phyloP scores from a whole-genome alignment of 2,329 filamentous ascomycete species.

The Xylariaceae sp. region DNA sequence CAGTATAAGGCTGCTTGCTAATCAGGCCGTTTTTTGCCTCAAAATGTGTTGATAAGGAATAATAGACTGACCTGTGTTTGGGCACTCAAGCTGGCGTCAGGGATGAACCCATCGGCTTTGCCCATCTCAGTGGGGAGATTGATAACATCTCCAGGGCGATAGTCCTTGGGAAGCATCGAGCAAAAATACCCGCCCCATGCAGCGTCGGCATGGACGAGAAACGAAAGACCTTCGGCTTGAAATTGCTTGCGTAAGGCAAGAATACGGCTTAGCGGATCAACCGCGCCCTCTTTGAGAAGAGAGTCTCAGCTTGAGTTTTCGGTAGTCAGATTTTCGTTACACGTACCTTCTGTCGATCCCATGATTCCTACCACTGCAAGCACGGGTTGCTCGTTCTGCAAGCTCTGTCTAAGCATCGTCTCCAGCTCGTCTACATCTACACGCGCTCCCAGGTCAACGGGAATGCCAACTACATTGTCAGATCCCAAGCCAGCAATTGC shows the following conservation, averaged over 20 bases:
- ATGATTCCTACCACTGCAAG: conserved; percentile 54
- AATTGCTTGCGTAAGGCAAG: conserved; percentile 49
- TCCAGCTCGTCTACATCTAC: conserved; percentile 46
- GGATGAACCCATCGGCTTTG: conserved; percentile 42
- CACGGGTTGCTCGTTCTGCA: conserved; percentile 44
- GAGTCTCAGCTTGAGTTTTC: not conserved
- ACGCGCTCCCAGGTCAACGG: conserved; percentile 49
- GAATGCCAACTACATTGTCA: conserved; percentile 48
- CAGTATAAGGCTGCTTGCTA: too few species aligned
- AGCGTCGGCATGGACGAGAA: conserved; percentile 55
- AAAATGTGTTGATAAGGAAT: too few species aligned
- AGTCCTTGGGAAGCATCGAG: conserved; percentile 49
- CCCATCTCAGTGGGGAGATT: conserved; percentile 41
- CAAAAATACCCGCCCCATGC: conserved; percentile 59
- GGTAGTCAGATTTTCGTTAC: not conserved
- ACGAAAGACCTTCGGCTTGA: conserved; percentile 51
- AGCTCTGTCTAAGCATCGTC: conserved; percentile 40
- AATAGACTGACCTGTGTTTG: conserved; percentile 42
- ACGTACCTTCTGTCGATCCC: conserved; percentile 52
- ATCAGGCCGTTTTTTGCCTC: too few species aligned
- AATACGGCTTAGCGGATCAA: conserved; percentile 49
- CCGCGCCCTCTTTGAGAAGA: conserved; percentile 48
- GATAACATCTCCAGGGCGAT: conserved; percentile 36
- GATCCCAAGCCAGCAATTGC: conserved; percentile 54
- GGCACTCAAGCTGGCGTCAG: conserved; percentile 43